Evolutionary conservation across 2,329 filamentous ascomycete genomes (phyloP), one percentile per base, ranked within the genome.

Genomic region (Amauroascus niger): DNA sequence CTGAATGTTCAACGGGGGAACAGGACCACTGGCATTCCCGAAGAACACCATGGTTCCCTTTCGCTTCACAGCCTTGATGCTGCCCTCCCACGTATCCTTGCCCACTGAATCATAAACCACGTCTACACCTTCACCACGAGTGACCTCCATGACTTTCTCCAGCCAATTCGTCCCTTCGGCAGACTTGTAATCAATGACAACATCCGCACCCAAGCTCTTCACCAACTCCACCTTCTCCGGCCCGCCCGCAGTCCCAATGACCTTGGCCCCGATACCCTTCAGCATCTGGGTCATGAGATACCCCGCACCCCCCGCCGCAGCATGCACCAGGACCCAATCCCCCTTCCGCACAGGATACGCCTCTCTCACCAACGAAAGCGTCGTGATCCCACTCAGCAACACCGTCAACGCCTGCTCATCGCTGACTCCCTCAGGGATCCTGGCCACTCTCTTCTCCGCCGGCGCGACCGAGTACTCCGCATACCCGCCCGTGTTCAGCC

Each of bases 81-180:
- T 85, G 18, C 80, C 76, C 61, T 95, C 87, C 71, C 93, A 95
- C 0, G 90, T 95, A 47, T 78, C 77, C 72, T 88, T 88, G 11
- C 89, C 90, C 2, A 95, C 87, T 5, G 87, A 86, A 66, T 95
- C 89, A 65, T 88, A 94, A 26, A 95, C 84, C 8, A 84, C 88
- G 58, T 81, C 79, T 1, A 85, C 83, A 6, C 90, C 90, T 56
- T 81, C 72, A 0, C 84, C 84, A 1, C 75, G 79, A 0, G 88
- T 95, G 47, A 87, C 81, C 75, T 96, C 89, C 64, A 95, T 95
- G 55, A 96, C 77, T 64, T 78, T 77, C 59, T 94, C 87, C 53
- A 93, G 83, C 66, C 79, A 78, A 52, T 93, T 87, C 41, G 93
- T 80, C 61, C 83, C 84, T 58, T 89, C 87, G 65, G 94, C 87